Base-by-base conservation (phyloP, 345 rosid genomes). In the Brassica rapa region DNA sequence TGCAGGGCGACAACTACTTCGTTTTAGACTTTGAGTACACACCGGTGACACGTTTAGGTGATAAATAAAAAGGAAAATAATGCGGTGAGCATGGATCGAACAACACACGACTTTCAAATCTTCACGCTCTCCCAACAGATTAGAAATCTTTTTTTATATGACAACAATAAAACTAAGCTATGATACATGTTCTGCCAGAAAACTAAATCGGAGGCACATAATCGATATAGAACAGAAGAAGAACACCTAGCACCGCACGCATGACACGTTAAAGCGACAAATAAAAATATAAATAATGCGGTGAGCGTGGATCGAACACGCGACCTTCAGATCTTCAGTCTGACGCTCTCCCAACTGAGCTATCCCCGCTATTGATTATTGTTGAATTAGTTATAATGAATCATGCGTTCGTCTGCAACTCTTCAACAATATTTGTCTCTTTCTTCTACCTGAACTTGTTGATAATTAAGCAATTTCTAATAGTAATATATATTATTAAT, bases 311-410 rank as follows among this genome's bases (percentile, higher is more conserved):
- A 90, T 86, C 92, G 97, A 92, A 92, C 94, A 90, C 90, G 89
- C 87, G 94, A 85, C 98, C 94, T 93, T 89, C 93, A 90, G 93
- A 93, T 89, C 94, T 88, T 93, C 93, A 90, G 91, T 88, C 96
- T 89, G 94, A 92, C 91, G 96, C 96, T 90, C 96, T 89, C 93
- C 92, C 93, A 87, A 70, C 81, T 76, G 81, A 86, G 96, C 91
- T 71, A 88, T 88, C 80, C 91, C 91, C 82, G 89, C 91, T 46
- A 66, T 83, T 85, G 41, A 27, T 27, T 27, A 27, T 27, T 66
- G 14, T 41, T 51, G 37, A 6, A 33, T 33, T 33, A 33, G 37
- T 33, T 33, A 7, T 19, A 19, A 19, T 19, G 19, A 19, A 19
- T 19, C 19, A 19, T 19, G 19, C 19, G 19, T 19, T 39, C 12